Conservation (phyloP, 2,329 filamentous ascomycete species). For the Myriosclerotinia duriaeana region DNA sequence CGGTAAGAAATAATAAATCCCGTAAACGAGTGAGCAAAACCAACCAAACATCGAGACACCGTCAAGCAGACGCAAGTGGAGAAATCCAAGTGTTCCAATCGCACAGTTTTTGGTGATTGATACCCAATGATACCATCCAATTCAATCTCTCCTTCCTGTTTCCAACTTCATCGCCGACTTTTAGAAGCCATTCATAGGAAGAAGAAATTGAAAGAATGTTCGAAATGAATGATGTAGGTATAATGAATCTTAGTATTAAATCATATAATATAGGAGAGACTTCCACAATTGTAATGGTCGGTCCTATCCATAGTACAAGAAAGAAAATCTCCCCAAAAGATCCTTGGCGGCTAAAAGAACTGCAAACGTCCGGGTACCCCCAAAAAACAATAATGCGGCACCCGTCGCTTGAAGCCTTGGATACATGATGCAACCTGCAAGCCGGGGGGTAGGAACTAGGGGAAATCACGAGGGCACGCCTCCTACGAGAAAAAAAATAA, state of each 20-base stretch:
- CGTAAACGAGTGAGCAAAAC: no score
- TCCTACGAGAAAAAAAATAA: slow-evolving; percentile 13
- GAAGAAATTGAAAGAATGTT: neutral
- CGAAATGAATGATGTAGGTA: slow-evolving; percentile 2
- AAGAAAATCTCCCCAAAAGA: slow-evolving; percentile 19
- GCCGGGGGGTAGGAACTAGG: slow-evolving; percentile 9
- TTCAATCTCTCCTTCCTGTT: slow-evolving; percentile 1
- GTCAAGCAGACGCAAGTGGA: slow-evolving; percentile 21
- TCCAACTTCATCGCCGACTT: neutral
- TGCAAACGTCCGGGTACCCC: slow-evolving; percentile 18
- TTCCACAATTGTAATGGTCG: neutral
- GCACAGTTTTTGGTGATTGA: slow-evolving; percentile 5
- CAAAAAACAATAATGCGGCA: slow-evolving; percentile 27
- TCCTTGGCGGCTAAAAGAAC: slow-evolving; percentile 32
- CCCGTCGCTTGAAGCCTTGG: slow-evolving; percentile 26
- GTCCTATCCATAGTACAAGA: slow-evolving; percentile 8
- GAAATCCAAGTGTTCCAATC: slow-evolving; percentile 2
- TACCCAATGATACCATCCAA: slow-evolving; percentile 14
- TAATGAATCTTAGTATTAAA: neutral
- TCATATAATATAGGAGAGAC: neutral
- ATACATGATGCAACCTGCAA: slow-evolving; percentile 27
- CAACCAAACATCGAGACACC: no score
- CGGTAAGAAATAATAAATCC: no score
- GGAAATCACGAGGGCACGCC: slow-evolving; percentile 22
- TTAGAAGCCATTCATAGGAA: neutral